Evolutionary conservation across 768 basidiomycete genomes (phyloP).

Genomic region (Mycena epipterygia): DNA sequence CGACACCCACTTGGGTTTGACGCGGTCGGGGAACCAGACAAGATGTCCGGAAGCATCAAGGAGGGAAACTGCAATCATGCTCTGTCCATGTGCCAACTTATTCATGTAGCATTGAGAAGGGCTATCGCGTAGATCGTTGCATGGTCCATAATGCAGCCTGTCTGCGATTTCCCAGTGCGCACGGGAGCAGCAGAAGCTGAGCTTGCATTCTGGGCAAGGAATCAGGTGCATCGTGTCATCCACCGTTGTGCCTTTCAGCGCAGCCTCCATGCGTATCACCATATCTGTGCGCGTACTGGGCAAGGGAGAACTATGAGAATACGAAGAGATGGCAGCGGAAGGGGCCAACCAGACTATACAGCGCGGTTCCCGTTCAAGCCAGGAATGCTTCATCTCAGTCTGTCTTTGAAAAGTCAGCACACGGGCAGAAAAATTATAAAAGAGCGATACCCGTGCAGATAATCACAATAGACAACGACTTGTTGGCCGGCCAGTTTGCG

Average conservation of each 20-base stretch:
- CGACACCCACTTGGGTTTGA: conserved; percentile 22
- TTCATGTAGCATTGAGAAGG: conserved; percentile 25
- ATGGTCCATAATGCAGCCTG: conserved; percentile 25
- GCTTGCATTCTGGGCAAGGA: conserved; percentile 24
- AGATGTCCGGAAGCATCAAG: conserved; percentile 7
- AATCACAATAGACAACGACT: not conserved
- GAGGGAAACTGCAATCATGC: conserved; percentile 15
- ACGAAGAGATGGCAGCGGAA: conserved; percentile 22
- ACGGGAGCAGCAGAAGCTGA: too few species aligned
- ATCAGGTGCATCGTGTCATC: conserved; percentile 17
- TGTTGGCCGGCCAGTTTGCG: conserved; percentile 4
- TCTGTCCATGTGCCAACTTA: conserved; percentile 19
- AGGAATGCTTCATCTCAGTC: conserved; percentile 17
- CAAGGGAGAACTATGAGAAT: conserved; percentile 19
- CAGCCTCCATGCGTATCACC: too few species aligned
- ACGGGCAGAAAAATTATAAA: conserved; percentile 18
- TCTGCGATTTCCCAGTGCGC: conserved; percentile 19
- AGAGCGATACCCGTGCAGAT: conserved; percentile 1
- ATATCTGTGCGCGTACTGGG: conserved; percentile 13
- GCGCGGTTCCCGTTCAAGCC: conserved; percentile 14
- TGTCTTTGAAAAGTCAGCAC: conserved; percentile 21
- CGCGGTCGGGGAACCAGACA: conserved; percentile 18
- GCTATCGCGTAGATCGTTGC: conserved; percentile 15
- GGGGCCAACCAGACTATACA: conserved; percentile 23
- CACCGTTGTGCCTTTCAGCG: conserved; percentile 14